These are phyloP conservation scores for Dendrobium catenatum DNA, from an alignment of 106 monocot genomes.

Conservation along the genomic window DNA sequence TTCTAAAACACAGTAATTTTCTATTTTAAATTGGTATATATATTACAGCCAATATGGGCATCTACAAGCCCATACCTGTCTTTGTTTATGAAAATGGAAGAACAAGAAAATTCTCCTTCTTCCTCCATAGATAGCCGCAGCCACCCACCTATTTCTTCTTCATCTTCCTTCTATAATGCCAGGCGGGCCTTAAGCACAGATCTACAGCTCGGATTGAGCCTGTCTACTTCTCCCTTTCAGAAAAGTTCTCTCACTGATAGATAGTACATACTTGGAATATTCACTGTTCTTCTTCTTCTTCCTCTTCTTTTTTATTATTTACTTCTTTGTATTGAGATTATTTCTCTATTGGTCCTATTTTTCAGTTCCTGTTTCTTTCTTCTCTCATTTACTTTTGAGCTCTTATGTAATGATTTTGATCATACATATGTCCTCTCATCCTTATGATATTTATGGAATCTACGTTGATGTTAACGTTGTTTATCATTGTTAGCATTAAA, in stretches of 20 bases:
- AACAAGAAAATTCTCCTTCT: conserved; percentile 19
- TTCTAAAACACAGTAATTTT: too few relatives aligned
- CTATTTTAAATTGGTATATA: too few relatives aligned
- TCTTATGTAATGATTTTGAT: too few relatives aligned
- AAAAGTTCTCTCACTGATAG: conserved; percentile 7
- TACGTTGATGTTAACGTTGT: too few relatives aligned
- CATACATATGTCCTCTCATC: too few relatives aligned
- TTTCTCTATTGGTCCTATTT: not conserved
- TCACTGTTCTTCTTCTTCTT: not conserved
- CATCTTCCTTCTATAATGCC: conserved; percentile 5
- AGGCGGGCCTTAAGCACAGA: conserved; percentile 45
- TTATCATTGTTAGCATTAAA: too few relatives aligned
- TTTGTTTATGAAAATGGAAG: conserved; percentile 1
- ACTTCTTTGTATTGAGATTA: too few relatives aligned
- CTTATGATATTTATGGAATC: too few relatives aligned
- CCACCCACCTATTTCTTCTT: conserved; percentile 23
- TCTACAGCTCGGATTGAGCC: conserved; percentile 26
- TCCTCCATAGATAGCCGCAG: conserved; percentile 57
- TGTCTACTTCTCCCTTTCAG: conserved; percentile 15
- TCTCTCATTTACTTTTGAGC: too few relatives aligned
- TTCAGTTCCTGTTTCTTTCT: not conserved
- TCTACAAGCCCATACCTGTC: too few relatives aligned
- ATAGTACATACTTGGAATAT: not conserved
- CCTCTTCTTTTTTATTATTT: too few relatives aligned
- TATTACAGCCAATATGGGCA: too few relatives aligned